Conservation (phyloP, 192 early-diverging fungal species). For the Paraglomus occultum region DNA sequence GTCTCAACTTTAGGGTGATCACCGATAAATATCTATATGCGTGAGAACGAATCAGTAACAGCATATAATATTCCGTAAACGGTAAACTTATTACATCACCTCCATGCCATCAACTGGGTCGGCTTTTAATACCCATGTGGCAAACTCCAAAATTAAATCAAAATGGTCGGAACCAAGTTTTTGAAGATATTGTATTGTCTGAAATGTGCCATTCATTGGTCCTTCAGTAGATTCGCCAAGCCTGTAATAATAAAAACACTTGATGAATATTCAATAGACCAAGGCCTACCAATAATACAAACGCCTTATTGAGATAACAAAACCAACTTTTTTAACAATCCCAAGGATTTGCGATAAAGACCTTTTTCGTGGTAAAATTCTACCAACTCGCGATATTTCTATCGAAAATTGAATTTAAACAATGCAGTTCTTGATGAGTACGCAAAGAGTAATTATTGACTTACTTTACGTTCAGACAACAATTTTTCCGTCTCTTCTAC, state of each 20-base stretch:
- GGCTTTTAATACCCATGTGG: conserved; percentile 71
- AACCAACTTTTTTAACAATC: conserved; percentile 66
- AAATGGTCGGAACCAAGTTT: conserved; percentile 72
- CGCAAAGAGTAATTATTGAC: background rate
- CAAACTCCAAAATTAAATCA: conserved; percentile 81
- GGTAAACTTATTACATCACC: conserved; percentile 36
- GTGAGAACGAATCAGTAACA: background rate
- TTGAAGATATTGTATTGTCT: conserved; percentile 75
- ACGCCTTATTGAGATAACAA: conserved; percentile 11
- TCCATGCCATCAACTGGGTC: conserved; percentile 69
- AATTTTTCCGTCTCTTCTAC: conserved; percentile 79
- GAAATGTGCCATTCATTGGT: conserved; percentile 59
- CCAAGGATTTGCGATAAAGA: conserved; percentile 85
- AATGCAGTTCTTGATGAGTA: background rate
- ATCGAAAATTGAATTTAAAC: background rate
- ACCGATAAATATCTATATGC: conserved; percentile 52
- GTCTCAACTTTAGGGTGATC: conserved; percentile 58
- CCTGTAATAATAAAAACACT: conserved; percentile 30
- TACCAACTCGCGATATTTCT: conserved; percentile 86
- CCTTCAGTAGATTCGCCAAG: conserved; percentile 47
- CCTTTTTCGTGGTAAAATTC: conserved; percentile 92
- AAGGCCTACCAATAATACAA: background rate
- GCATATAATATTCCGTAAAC: background rate
- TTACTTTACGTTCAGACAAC: conserved; percentile 70
- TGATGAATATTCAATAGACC: background rate